A percentile compares a stretch with the other conserved stretches of the same genome.
Conservation (phyloP, 352 stramenopile genomes). For the Globisporangium perplexum region DNA sequence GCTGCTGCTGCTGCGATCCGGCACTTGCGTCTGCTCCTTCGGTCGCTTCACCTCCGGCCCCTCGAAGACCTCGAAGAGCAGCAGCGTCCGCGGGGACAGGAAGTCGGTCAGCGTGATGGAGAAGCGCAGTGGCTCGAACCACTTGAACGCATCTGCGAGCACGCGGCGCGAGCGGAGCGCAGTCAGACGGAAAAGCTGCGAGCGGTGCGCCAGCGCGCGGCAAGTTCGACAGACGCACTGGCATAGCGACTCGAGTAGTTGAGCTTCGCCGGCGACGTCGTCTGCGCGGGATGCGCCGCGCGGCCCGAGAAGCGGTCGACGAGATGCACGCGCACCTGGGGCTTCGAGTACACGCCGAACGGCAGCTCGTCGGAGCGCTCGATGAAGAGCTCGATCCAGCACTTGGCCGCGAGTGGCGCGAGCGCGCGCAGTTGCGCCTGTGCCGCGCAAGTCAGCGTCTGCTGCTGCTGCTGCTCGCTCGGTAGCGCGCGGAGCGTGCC, state of each 20-base stretch:
- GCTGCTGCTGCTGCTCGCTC: background rate
- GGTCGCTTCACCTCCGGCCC: constrained; percentile 9
- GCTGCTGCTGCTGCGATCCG: constrained; percentile 6
- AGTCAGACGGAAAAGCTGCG: too few relatives aligned
- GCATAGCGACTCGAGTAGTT: background rate
- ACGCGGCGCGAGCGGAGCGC: background rate
- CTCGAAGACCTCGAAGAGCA: constrained; percentile 60
- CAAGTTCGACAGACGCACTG: too few relatives aligned
- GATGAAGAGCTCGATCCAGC: constrained; percentile 31
- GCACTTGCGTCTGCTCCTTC: constrained; percentile 2
- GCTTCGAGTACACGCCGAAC: constrained; percentile 34
- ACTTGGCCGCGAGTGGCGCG: constrained; percentile 8
- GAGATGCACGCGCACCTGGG: constrained; percentile 39
- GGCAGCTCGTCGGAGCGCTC: constrained; percentile 46
- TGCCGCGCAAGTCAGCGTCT: background rate
- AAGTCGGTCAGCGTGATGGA: constrained; percentile 26
- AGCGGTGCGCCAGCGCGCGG: too few relatives aligned
- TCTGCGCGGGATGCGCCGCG: constrained; percentile 22
- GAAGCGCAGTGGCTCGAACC: constrained; percentile 35
- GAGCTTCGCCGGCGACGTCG: constrained; percentile 16
- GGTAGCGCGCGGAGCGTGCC: background rate
- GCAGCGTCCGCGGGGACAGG: constrained; percentile 28
- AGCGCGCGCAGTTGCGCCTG: constrained; percentile 1
- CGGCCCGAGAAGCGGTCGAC: constrained; percentile 47
- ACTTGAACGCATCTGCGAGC: constrained; percentile 41